phyloP scores from a whole-genome alignment of 75 land plant genomes.

The Sequoiadendron giganteum region DNA sequence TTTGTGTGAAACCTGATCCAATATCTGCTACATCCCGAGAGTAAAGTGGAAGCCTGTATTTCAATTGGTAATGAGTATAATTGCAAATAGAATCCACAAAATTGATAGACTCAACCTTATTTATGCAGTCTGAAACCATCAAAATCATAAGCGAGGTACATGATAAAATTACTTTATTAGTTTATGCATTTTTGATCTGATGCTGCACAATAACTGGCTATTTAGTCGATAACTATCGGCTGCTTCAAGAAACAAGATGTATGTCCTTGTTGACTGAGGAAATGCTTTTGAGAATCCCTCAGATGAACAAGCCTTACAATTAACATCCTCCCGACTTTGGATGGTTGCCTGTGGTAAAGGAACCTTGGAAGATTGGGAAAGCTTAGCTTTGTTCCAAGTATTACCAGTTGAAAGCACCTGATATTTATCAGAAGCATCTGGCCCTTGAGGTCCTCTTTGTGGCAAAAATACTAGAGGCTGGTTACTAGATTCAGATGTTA shows the following conservation, averaged over 20 bases:
- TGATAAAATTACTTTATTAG: constrained; percentile 27
- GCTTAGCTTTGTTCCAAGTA: constrained; percentile 33
- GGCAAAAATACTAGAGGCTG: not conserved
- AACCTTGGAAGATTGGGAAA: constrained; percentile 8
- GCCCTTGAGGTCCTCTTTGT: constrained; percentile 15
- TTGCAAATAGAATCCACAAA: not conserved
- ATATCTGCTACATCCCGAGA: constrained; percentile 34
- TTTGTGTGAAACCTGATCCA: constrained; percentile 36
- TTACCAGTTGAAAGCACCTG: constrained; percentile 21
- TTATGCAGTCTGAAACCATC: not conserved
- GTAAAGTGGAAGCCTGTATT: constrained; percentile 32
- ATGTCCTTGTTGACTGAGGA: constrained; percentile 27
- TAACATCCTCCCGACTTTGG: not conserved
- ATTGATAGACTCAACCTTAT: not conserved
- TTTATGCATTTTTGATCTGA: constrained; percentile 24
- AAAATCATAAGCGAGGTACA: not conserved
- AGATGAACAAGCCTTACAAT: not conserved
- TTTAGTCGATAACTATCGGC: constrained; percentile 42
- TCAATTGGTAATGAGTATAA: not conserved
- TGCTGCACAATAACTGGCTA: constrained; percentile 38
- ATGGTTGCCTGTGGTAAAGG: constrained; percentile 7
- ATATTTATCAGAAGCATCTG: constrained; percentile 17
- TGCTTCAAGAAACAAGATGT: constrained; percentile 44
- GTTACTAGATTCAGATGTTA: constrained; percentile 22
- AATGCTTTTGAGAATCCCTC: constrained; percentile 23